Base-by-base conservation (phyloP, 2,329 filamentous ascomycete species). In the Colletotrichum falcatum region DNA sequence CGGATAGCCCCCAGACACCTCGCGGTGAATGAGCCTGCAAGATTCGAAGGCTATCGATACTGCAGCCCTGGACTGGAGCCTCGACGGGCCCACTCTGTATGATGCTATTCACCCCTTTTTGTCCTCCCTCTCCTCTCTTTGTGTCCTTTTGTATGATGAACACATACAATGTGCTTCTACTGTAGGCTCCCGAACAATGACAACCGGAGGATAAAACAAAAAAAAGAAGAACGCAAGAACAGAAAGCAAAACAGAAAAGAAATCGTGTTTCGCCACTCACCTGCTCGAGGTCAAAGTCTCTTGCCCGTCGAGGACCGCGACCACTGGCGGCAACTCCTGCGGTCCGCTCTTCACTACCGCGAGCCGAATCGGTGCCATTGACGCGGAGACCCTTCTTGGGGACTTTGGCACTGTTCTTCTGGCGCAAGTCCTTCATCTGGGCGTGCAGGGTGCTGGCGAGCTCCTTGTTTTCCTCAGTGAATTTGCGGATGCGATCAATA, bases 391-490 rank as follows among this genome's bases (percentile, higher is more conserved):
- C 79, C 78, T 86, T 87, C 84, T 89, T 86, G 62, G 81, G 81
- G 76, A 86, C 87, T 80, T 90, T 89, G 48, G 84, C 81, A 72
- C 77, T 80, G 65, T 56, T 76, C 76, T 85, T 85, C 73, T 84
- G 81, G 74, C 89, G 85, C 75, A 88, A 86, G 65, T 83, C 83
- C 75, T 90, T 90, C 82, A 90, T 86, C 80, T 94, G 91, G 68
- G 90, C 88, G 75, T 90, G 87, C 37, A 95, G 86, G 80, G 92
- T 91, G 65, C 86, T 85, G 28, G 95, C 94, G 46, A 99, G 88
- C 79, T 97, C 94, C 78, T 94, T 93, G 83, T 98, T 98, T 83
- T 98, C 96, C 66, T 97, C 94, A 61, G 91, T 97, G 79, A 95
- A 92, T 83, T 98, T 98, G 78, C 95, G 92, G 72, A 99, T 91